Evolutionary conservation across 2,329 filamentous ascomycete genomes (phyloP).

Genomic region (Fusarium kyushuense): DNA sequence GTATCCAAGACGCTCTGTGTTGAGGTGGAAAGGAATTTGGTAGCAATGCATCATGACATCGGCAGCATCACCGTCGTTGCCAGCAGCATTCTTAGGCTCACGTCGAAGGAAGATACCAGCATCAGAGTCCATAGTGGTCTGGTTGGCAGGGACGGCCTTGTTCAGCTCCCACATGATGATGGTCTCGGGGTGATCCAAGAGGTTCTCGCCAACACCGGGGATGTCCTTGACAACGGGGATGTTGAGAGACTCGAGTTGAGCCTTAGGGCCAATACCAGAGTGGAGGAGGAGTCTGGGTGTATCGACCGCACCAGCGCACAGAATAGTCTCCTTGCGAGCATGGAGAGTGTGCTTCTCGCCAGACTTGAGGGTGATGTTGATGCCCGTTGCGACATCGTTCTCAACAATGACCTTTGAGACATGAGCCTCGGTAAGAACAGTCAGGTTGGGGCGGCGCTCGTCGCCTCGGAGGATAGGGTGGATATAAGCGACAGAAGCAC

Average conservation of each 20-base stretch:
- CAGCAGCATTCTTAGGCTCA: slow-evolving; percentile 74
- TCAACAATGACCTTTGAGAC: slow-evolving; percentile 83
- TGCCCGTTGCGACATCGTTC: slow-evolving; percentile 76
- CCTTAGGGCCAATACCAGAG: slow-evolving; percentile 67
- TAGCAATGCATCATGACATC: slow-evolving; percentile 98
- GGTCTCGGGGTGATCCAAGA: slow-evolving; percentile 70
- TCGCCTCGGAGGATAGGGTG: slow-evolving; percentile 88
- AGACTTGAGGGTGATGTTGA: slow-evolving; percentile 72
- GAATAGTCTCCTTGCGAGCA: slow-evolving; percentile 80
- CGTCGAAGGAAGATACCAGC: slow-evolving; percentile 89
- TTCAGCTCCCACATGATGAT: slow-evolving; percentile 82
- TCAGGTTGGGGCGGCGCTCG: slow-evolving; percentile 85
- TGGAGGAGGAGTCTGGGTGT: slow-evolving; percentile 76
- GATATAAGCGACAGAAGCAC: slow-evolving; percentile 91
- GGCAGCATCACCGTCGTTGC: slow-evolving; percentile 78
- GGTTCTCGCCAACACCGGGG: slow-evolving; percentile 70
- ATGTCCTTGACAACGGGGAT: slow-evolving; percentile 69
- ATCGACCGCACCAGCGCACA: slow-evolving; percentile 84
- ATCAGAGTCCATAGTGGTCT: slow-evolving; percentile 93
- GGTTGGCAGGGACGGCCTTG: slow-evolving; percentile 77
- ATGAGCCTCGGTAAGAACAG: slow-evolving; percentile 88
- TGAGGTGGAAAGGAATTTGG: slow-evolving; percentile 91
- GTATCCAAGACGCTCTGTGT: slow-evolving; percentile 84
- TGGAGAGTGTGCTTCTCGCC: slow-evolving; percentile 67
- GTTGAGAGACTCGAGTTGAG: slow-evolving; percentile 65